These are phyloP conservation scores for Phialocephala sp. DNA, from an alignment of 2,329 filamentous ascomycete species.

Conservation along the genomic window DNA sequence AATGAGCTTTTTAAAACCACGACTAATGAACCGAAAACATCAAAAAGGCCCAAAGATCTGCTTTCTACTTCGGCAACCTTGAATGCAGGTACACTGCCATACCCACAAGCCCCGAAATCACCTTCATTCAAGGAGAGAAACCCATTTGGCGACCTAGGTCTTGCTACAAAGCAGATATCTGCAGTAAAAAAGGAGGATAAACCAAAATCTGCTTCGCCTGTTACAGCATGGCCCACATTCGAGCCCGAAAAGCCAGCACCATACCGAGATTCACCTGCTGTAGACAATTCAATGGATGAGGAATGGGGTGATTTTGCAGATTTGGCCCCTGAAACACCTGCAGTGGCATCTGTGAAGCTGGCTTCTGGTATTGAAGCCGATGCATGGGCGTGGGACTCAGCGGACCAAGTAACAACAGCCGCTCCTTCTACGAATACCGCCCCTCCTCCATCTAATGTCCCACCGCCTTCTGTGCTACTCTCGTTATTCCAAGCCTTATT, in stretches of 20 bases:
- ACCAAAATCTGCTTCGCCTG: conserved; percentile 41
- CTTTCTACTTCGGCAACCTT: conserved; percentile 41
- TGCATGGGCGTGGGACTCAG: conserved; percentile 43
- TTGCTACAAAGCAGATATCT: conserved; percentile 50
- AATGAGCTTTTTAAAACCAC: conserved; percentile 43
- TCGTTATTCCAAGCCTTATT: conserved; percentile 77
- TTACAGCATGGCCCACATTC: conserved; percentile 41
- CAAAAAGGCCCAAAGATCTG: conserved; percentile 44
- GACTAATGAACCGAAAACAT: conserved; percentile 39
- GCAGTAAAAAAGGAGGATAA: conserved; percentile 44
- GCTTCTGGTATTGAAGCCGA: conserved; percentile 35
- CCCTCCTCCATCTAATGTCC: conserved; percentile 70
- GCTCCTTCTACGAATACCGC: conserved; percentile 19
- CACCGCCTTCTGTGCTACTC: conserved; percentile 83
- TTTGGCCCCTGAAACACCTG: conserved; percentile 40
- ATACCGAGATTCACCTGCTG: conserved; percentile 37
- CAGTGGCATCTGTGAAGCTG: conserved; percentile 21
- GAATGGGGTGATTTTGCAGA: conserved; percentile 62
- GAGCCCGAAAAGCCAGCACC: conserved; percentile 32
- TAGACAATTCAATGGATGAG: conserved; percentile 48
- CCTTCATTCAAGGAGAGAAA: conserved; percentile 60
- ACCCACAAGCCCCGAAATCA: conserved; percentile 56
- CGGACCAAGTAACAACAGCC: conserved; percentile 32
- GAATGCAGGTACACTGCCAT: conserved; percentile 42
- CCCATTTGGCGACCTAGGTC: conserved; percentile 55